phyloP scores from a whole-genome alignment of 495 filamentous ascomycete genomes.

The Neurospora sp. region DNA sequence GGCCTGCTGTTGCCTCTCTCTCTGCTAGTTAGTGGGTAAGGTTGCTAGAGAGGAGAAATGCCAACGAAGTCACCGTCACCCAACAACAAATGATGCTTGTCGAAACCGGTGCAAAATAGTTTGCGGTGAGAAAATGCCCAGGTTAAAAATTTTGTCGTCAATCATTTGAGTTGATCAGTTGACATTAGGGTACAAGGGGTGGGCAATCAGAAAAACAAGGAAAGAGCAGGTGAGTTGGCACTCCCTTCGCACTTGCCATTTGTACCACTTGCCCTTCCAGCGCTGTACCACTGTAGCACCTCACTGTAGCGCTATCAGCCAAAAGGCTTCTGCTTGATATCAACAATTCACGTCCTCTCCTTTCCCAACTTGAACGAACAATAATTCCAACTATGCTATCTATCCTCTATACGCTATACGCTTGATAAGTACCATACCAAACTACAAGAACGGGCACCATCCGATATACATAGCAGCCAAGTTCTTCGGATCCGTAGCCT shows the following conservation, averaged over 20 bases:
- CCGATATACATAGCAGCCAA: slow-evolving; percentile 93
- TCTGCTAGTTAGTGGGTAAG: neutral
- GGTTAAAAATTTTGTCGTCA: neutral
- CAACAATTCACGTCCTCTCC: neutral
- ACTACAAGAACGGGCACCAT: slow-evolving; percentile 86
- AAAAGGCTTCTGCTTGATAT: neutral
- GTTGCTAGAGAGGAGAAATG: neutral
- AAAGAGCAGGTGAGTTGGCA: neutral
- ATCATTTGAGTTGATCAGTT: neutral
- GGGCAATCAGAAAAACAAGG: neutral
- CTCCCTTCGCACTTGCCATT: neutral
- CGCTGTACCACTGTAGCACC: neutral
- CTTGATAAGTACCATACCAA: neutral
- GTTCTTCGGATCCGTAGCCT: slow-evolving; percentile 67
- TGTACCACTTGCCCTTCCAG: neutral
- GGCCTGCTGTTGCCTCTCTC: neutral
- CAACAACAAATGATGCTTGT: neutral
- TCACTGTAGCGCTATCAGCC: neutral
- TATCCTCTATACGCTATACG: neutral
- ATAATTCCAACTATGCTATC: neutral
- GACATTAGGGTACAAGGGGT: neutral
- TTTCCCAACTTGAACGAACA: neutral
- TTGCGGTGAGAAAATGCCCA: neutral
- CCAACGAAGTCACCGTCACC: neutral
- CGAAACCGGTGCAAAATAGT: neutral